phyloP scores from a whole-genome alignment of 306 rosid genomes.

The Clitoria ternatea region DNA sequence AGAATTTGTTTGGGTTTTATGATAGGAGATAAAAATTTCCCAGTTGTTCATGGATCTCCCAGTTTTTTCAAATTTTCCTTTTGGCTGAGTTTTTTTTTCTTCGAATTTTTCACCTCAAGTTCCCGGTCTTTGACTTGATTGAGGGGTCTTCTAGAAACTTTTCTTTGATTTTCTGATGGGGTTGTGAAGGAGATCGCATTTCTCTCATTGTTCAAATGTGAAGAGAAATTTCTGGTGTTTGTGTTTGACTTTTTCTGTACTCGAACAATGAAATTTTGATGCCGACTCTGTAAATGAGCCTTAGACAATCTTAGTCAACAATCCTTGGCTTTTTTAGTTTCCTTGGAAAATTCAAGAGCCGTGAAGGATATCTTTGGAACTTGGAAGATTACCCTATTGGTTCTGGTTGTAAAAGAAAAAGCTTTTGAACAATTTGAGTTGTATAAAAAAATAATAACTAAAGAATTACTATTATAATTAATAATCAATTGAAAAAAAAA shows the following conservation, averaged over 20 bases:
- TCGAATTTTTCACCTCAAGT: not conserved
- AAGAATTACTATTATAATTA: not conserved
- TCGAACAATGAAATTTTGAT: not conserved
- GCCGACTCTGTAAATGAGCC: slow-evolving; percentile 15
- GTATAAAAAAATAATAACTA: not conserved
- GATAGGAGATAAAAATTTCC: not conserved
- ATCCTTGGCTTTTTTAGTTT: slow-evolving; percentile 8
- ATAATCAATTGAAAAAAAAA: too few relatives aligned
- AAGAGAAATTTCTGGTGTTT: not conserved
- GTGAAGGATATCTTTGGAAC: not conserved
- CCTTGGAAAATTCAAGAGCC: slow-evolving; percentile 14
- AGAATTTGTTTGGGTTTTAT: not conserved
- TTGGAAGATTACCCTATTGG: not conserved
- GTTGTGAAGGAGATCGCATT: not conserved
- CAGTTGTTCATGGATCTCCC: slow-evolving; percentile 12
- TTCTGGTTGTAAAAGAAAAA: slow-evolving; percentile 13
- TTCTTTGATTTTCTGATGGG: not conserved
- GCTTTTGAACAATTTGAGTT: not conserved
- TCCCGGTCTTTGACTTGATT: slow-evolving; percentile 8
- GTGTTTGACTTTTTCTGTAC: not conserved
- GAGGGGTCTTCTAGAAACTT: not conserved
- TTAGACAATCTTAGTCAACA: not conserved
- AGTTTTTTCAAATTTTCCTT: not conserved
- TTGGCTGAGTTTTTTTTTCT: not conserved
- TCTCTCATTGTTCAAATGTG: not conserved